phyloP scores from a whole-genome alignment of 495 filamentous ascomycete species.

The Hypoxylon intermedium region DNA sequence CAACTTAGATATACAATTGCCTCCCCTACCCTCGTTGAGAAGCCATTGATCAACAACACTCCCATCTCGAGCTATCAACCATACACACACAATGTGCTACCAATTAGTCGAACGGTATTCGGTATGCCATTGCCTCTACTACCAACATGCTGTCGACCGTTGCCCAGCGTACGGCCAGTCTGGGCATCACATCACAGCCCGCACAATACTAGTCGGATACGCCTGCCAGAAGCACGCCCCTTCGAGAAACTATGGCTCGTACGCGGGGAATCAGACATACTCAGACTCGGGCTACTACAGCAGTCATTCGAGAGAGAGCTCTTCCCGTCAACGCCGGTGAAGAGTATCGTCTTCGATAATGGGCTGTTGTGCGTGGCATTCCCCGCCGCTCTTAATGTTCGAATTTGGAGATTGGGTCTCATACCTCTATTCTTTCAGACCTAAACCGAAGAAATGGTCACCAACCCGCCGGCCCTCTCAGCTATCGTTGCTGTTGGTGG shows the following conservation, averaged over 20 bases:
- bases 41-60: slow-evolving; percentile 29
- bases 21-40: slow-evolving; percentile 17
- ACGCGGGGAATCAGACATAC: slow-evolving; percentile 44
- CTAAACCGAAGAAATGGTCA: slow-evolving; percentile 46
- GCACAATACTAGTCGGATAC: slow-evolving; percentile 80
- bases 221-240: slow-evolving; percentile 70
- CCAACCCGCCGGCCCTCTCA: slow-evolving; percentile 53
- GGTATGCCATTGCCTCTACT: slow-evolving; percentile 82
- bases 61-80: slow-evolving; percentile 4
- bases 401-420: slow-evolving; percentile 54
- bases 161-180: slow-evolving; percentile 73
- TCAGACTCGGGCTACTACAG: slow-evolving; percentile 63
- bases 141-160: slow-evolving; percentile 77
- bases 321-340: slow-evolving; percentile 54
- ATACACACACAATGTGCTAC: slow-evolving; percentile 66
- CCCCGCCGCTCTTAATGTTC: slow-evolving; percentile 53
- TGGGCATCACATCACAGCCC: slow-evolving; percentile 75
- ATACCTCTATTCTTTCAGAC: slow-evolving; percentile 60
- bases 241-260: slow-evolving; percentile 34
- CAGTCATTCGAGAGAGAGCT: slow-evolving; percentile 53
- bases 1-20: slow-evolving; percentile 27
- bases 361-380: slow-evolving; percentile 55
- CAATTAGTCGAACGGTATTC: slow-evolving; percentile 77
- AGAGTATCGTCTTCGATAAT: slow-evolving; percentile 61
- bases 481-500: slow-evolving; percentile 56